Percentiles rank a stretch among this genome's conserved stretches.
These are phyloP conservation scores for Stachybotrys chlorohalonatus DNA, from an alignment of 2,329 filamentous ascomycete species.

Conservation along the genomic window DNA sequence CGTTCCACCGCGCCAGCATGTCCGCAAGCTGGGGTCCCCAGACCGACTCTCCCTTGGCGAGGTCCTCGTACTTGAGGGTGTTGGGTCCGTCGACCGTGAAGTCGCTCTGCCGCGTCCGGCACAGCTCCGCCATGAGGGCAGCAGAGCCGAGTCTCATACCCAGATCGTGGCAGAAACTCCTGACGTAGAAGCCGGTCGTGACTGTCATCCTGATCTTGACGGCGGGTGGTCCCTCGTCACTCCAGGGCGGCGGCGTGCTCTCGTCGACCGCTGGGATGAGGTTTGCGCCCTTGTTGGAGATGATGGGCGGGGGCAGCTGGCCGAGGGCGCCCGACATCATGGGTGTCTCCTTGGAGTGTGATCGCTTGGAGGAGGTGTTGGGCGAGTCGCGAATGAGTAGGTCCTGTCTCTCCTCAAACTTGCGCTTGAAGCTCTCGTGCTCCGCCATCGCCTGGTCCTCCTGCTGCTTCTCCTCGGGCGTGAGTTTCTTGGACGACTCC, in stretches of 20 bases:
- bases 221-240: constrained; percentile 60
- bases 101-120: constrained; percentile 71
- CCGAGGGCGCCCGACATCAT: constrained; percentile 52
- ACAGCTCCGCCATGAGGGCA: constrained; percentile 77
- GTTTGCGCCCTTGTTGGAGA: constrained; percentile 36
- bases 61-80: constrained; percentile 69
- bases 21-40: constrained; percentile 68
- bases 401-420: constrained; percentile 49
- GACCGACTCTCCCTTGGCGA: constrained; percentile 65
- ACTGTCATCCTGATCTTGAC: constrained; percentile 83
- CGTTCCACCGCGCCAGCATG: constrained; percentile 36
- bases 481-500: constrained; percentile 37
- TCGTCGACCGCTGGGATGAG: constrained; percentile 36
- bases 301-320: constrained; percentile 34
- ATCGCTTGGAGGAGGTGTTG: constrained; percentile 23
- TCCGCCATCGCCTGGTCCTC: constrained; percentile 46
- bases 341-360: constrained; percentile 21
- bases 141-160: constrained; percentile 74
- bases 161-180: constrained; percentile 86
- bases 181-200: constrained; percentile 92
- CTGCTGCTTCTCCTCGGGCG: constrained; percentile 44
- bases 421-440: constrained; percentile 48
- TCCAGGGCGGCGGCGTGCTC: constrained; percentile 46
- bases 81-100: constrained; percentile 64
- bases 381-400: constrained; percentile 40